Base-by-base conservation (phyloP, 2,329 filamentous ascomycete genomes). In the Fusarium sp. region DNA sequence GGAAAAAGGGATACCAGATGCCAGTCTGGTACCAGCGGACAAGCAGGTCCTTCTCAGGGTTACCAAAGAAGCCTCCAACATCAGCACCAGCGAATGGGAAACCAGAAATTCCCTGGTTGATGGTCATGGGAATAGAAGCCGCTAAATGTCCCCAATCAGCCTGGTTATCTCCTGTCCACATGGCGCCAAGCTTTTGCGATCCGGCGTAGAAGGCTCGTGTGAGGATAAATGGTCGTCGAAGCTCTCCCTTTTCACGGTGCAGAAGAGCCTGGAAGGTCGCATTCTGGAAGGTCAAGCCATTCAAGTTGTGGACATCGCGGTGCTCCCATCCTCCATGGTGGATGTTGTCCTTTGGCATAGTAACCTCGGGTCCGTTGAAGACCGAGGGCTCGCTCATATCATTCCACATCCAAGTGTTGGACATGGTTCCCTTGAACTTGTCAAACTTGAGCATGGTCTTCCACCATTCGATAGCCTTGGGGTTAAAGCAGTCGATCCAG, bases 371-470 rank as follows among this genome's bases (percentile, higher is more conserved):
- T 0, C 96, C 96, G 78, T 98, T 98, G 84, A 99, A 99, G 3
- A 99, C 96, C 0, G 96, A 98, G 1, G 96, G 96, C 82, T 99
- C 96, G 77, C 98, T 98, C 96, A 99, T 99, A 79, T 99, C 96
- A 79, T 99, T 99, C 96, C 96, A 99, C 74, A 99, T 89, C 80
- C 93, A 98, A 0, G 93, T 91, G 79, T 98, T 99, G 69, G 91
- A 85, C 73, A 91, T 86, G 2, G 93, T 93, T 47, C 94, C 94
- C 79, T 93, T 93, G 86, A 98, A 99, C 39, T 83, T 87, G 77
- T 93, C 90, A 71, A 97, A 98, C 75, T 92, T 91, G 86, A 97
- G 98, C 13, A 98, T 86, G 5, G 85, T 82, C 72, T 89, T 92
- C 95, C 96, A 99, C 96, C 96, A 99, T 66, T 92, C 89, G 55